These are phyloP conservation scores for Mycena metata DNA, from an alignment of 768 basidiomycete genomes.

Conservation along the genomic window DNA sequence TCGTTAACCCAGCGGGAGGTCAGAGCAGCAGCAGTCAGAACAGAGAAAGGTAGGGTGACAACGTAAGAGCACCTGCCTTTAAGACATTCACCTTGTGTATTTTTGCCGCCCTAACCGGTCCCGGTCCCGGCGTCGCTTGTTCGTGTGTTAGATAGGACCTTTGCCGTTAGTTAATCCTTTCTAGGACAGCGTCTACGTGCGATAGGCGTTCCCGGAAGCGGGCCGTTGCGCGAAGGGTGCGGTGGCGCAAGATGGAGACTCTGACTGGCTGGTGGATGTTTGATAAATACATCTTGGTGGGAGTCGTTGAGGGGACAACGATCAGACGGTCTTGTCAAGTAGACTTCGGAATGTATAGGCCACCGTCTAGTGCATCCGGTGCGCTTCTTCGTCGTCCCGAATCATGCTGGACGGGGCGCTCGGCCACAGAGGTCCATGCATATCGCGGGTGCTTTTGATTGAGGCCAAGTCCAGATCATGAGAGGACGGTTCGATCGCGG, in stretches of 20 bases:
- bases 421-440: too few relatives aligned
- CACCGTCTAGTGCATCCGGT: neutral
- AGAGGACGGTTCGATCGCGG: too few relatives aligned
- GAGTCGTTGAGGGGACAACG: slow-evolving; percentile 23
- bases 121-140: neutral
- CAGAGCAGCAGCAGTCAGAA: slow-evolving; percentile 11
- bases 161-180: slow-evolving; percentile 14
- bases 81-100: neutral
- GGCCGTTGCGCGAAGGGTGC: neutral
- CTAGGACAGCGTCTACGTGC: neutral
- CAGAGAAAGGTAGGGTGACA: neutral
- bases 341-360: slow-evolving; percentile 6
- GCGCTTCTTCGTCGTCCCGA: neutral
- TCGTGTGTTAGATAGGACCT: neutral
- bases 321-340: slow-evolving; percentile 1
- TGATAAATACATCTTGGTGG: slow-evolving; percentile 18
- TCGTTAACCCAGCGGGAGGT: slow-evolving; percentile 9
- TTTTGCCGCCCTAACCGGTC: neutral
- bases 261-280: neutral
- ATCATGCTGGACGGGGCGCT: too few relatives aligned
- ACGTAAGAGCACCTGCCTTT: neutral
- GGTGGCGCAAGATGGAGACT: slow-evolving; percentile 27
- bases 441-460: too few relatives aligned
- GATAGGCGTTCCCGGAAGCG: neutral
- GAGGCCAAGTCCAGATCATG: too few relatives aligned